A percentile compares a stretch with the other conserved stretches of the same genome.
phyloP scores from a whole-genome alignment of 768 basidiomycete genomes.

The Tulasnella sp. region DNA sequence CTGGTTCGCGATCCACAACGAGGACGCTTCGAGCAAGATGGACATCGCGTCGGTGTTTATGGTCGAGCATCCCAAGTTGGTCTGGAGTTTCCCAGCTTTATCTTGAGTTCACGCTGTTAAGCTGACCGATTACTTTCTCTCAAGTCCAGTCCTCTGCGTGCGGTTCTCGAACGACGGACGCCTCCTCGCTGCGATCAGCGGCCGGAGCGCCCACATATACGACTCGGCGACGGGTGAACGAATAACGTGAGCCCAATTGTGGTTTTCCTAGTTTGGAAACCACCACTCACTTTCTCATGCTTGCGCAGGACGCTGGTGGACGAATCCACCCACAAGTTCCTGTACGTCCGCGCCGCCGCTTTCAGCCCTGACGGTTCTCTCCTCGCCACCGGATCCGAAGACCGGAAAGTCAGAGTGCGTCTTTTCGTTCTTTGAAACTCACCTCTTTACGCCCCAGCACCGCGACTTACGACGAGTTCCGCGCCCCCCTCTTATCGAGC shows the following conservation, averaged over 20 bases:
- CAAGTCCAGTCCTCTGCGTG: constrained; percentile 1
- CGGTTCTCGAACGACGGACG: not conserved
- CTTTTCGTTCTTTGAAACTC: too few relatives aligned
- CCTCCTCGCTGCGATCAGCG: constrained; percentile 10
- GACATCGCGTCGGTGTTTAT: constrained; percentile 7
- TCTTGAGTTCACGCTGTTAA: not conserved
- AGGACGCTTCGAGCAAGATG: constrained; percentile 6
- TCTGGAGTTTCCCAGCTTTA: not conserved
- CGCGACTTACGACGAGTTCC: too few relatives aligned
- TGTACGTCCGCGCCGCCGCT: not conserved
- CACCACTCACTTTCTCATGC: not conserved
- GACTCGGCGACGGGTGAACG: not conserved
- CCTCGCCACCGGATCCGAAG: constrained; percentile 16
- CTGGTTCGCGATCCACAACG: constrained; percentile 5
- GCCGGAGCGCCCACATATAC: constrained; percentile 5
- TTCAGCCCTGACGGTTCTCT: not conserved
- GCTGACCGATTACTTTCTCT: not conserved
- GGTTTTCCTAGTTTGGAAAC: not conserved
- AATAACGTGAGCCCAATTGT: not conserved
- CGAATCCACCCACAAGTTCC: not conserved
- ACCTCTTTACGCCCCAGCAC: too few relatives aligned
- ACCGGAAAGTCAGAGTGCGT: constrained; percentile 5
- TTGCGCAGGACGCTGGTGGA: not conserved
- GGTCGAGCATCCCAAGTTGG: constrained; percentile 9
- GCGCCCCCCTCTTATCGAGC: not conserved